Evolutionary conservation across 1,284 basidiomycete species (phyloP).

Genomic region (Fistulinella cinereoalba): DNA sequence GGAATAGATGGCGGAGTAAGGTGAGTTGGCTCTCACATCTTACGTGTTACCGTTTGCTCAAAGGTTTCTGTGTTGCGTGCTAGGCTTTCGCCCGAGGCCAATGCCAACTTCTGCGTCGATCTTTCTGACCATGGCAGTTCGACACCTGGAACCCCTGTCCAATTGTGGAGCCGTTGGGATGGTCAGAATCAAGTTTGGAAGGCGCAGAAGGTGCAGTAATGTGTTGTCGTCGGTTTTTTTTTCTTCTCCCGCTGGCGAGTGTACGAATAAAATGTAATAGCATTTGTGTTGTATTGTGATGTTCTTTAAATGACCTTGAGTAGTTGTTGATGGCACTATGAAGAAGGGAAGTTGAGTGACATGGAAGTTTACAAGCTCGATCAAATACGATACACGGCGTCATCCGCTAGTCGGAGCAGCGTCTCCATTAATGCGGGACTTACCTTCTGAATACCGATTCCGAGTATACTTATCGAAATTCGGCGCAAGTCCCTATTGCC

Average conservation of each 20-base stretch:
- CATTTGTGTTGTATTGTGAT: too few relatives aligned
- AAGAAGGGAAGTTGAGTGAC: too few relatives aligned
- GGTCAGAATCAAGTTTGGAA: constrained; percentile 36
- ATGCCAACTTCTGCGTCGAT: constrained; percentile 24
- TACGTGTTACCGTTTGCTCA: not conserved
- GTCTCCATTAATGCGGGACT: too few relatives aligned
- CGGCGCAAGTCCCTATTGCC: too few relatives aligned
- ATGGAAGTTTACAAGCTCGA: too few relatives aligned
- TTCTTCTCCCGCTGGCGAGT: not conserved
- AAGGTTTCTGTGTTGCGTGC: not conserved
- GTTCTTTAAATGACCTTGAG: too few relatives aligned
- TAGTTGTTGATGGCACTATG: too few relatives aligned
- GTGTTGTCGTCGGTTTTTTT: not conserved
- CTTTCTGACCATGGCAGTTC: constrained; percentile 36
- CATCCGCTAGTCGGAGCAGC: too few relatives aligned
- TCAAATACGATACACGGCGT: too few relatives aligned
- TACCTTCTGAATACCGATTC: too few relatives aligned
- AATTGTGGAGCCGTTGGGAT: constrained; percentile 34
- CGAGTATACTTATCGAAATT: too few relatives aligned
- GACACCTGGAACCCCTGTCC: constrained; percentile 30
- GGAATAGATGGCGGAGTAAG: constrained; percentile 14
- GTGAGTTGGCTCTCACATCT: constrained; percentile 7
- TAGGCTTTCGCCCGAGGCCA: constrained; percentile 27
- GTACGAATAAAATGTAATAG: not conserved
- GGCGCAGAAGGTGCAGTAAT: constrained; percentile 12